Evolutionary conservation across 495 filamentous ascomycete genomes (phyloP).

Genomic region (Penicillium taxi): DNA sequence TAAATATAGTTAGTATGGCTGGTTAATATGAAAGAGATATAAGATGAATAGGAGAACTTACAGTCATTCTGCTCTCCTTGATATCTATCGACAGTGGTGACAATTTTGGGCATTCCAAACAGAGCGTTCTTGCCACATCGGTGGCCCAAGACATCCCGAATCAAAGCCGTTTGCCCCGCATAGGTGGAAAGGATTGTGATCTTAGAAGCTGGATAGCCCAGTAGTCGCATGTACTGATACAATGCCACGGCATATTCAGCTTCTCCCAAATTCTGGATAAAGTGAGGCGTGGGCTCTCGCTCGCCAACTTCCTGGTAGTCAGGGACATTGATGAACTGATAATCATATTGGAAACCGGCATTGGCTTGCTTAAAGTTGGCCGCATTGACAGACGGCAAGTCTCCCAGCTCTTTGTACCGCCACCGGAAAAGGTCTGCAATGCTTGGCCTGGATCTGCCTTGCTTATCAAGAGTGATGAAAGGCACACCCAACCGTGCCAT

Average conservation of each 20-base stretch:
- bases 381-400: constrained; percentile 62
- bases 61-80: constrained; percentile 99
- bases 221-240: constrained; percentile 94
- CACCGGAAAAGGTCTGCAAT: constrained; percentile 90
- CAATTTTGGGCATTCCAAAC: constrained; percentile 84
- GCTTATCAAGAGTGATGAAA: constrained; percentile 79
- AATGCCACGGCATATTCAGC: constrained; percentile 94
- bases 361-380: constrained; percentile 77
- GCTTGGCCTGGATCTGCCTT: constrained; percentile 78
- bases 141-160: constrained; percentile 81
- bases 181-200: constrained; percentile 92
- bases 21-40: constrained; percentile 9
- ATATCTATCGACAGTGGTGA: constrained; percentile 96
- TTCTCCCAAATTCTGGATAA: constrained; percentile 94
- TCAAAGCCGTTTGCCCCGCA: constrained; percentile 86
- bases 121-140: constrained; percentile 73
- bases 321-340: constrained; percentile 93
- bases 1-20: constrained; percentile 31
- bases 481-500: constrained; percentile 87
- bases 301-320: constrained; percentile 92
- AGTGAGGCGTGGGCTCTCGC: constrained; percentile 86
- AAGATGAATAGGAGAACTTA: constrained; percentile 40
- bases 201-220: constrained; percentile 87
- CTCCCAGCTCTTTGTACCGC: constrained; percentile 77
- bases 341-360: constrained; percentile 85